A percentile compares a stretch with the other conserved stretches of the same genome.
phyloP scores from a whole-genome alignment of 202 grass and related monocot genomes.

The Tripidium arundinaceum region DNA sequence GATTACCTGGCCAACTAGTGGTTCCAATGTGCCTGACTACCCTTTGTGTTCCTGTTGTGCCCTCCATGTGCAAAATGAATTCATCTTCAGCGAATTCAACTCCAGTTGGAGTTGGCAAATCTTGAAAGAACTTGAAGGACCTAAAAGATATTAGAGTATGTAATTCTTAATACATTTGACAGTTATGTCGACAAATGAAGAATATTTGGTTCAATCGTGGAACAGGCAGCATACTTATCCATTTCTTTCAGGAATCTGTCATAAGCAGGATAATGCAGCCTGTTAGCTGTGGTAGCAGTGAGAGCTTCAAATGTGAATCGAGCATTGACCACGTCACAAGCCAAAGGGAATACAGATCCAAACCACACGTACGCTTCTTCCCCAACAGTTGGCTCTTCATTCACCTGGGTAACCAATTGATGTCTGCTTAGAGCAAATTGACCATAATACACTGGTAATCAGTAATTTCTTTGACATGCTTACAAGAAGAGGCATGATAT shows the following conservation, averaged over 20 bases:
- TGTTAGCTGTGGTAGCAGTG: slow-evolving; percentile 59
- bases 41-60: slow-evolving; percentile 63
- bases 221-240: slow-evolving; percentile 59
- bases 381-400: slow-evolving; percentile 72
- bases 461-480: slow-evolving; percentile 13
- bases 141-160: slow-evolving; percentile 15
- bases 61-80: slow-evolving; percentile 81
- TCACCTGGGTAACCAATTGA: slow-evolving; percentile 50
- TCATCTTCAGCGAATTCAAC: slow-evolving; percentile 68
- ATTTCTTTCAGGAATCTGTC: slow-evolving; percentile 92
- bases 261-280: slow-evolving; percentile 89
- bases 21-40: slow-evolving; percentile 71
- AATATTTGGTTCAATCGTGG: background rate
- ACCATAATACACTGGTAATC: background rate
- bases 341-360: slow-evolving; percentile 74
- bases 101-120: slow-evolving; percentile 58
- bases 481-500: slow-evolving; percentile 96
- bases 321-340: slow-evolving; percentile 80
- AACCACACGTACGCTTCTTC: slow-evolving; percentile 91
- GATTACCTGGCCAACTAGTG: slow-evolving; percentile 83
- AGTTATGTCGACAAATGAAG: background rate
- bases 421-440: background rate
- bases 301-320: slow-evolving; percentile 88
- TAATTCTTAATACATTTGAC: background rate
- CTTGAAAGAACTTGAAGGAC: slow-evolving; percentile 57